These are phyloP conservation scores for apple (Malus domestica) DNA, from an alignment of 306 rosid species.

Conservation along the genomic window ASM211411v1 NC_041801.1:12090501-12091000, in stretches of 20 bases:
- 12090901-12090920: slow-evolving; percentile 94
- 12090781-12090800: neutral
- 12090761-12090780: neutral
- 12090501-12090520: slow-evolving; percentile 91
- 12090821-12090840: neutral
- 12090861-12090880: neutral
- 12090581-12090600: slow-evolving; percentile 71
- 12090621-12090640: slow-evolving; percentile 67
- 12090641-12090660: slow-evolving; percentile 99
- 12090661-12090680: slow-evolving; percentile 19
- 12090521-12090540: slow-evolving; percentile 84
- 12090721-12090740: too few species aligned
- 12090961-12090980: slow-evolving; percentile 71
- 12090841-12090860: neutral
- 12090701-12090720: neutral
- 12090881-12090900: slow-evolving; percentile 46
- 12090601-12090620: slow-evolving; percentile 79
- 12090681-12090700: neutral
- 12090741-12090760: neutral
- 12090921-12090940: slow-evolving; percentile 51
- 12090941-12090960: slow-evolving; percentile 66
- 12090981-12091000: slow-evolving; percentile 99
- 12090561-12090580: slow-evolving; percentile 96
- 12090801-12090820: neutral
- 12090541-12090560: slow-evolving; percentile 97